Evolutionary conservation across 805 yeast species (phyloP).

Genomic region (Yamadazyma paraphyllophila): DNA sequence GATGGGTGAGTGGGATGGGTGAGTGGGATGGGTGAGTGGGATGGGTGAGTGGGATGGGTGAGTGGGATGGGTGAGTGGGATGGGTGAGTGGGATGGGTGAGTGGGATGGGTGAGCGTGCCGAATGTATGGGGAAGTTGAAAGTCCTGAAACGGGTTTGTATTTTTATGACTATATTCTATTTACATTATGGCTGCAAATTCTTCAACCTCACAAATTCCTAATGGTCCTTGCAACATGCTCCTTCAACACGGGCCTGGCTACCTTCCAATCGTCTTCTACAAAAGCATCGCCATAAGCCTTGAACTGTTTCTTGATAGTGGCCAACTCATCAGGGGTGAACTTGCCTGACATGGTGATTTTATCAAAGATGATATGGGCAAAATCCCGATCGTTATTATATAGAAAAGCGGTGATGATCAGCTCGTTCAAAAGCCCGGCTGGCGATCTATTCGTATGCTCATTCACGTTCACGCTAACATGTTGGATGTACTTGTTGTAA

Average conservation of each 20-base stretch:
- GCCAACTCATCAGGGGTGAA: conserved; percentile 34
- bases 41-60: no score
- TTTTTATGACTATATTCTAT: no score
- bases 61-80: no score
- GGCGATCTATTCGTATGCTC: conserved; percentile 34
- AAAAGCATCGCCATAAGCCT: conserved; percentile 51
- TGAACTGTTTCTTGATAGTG: conserved; percentile 41
- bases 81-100: no score
- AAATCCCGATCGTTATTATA: conserved; percentile 51
- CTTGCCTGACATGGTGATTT: conserved; percentile 4
- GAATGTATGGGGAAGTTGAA: no score
- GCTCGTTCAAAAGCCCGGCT: conserved; percentile 45
- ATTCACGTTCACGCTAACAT: conserved; percentile 30
- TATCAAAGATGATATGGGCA: conserved; percentile 28
- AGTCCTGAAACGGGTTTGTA: no score
- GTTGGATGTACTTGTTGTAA: conserved; percentile 46
- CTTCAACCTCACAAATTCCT: neutral
- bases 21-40: neutral
- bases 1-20: no score
- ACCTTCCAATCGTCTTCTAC: conserved; percentile 37
- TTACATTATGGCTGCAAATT: neutral
- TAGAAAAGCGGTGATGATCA: conserved; percentile 43
- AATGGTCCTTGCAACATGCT: conserved; percentile 8
- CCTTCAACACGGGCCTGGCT: conserved; percentile 19
- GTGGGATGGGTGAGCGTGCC: no score